Evolutionary conservation across 179 eudicot species (phyloP).

Genomic region (Patellifolia procumbens): DNA sequence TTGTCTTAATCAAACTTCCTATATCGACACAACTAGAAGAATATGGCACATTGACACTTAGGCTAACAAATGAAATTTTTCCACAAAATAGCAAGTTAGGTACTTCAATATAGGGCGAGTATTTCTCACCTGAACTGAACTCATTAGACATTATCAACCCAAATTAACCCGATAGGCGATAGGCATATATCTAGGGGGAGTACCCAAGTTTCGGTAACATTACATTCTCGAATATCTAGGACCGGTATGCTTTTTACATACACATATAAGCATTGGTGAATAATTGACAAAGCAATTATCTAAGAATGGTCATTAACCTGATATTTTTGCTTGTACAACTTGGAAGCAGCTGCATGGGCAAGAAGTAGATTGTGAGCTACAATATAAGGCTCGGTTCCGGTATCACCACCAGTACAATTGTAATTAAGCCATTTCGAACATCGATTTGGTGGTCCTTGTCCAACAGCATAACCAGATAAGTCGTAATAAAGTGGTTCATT

Average conservation of each 20-base stretch:
- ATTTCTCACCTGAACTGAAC: too few relatives aligned
- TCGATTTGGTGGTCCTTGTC: slow-evolving; percentile 45
- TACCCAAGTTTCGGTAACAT: background rate
- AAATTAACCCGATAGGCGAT: too few relatives aligned
- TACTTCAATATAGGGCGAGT: too few relatives aligned
- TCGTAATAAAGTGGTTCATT: slow-evolving; percentile 43
- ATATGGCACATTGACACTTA: slow-evolving; percentile 10
- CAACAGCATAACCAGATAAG: slow-evolving; percentile 32
- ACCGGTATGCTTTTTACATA: background rate
- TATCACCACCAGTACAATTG: slow-evolving; percentile 40
- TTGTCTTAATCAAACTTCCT: background rate
- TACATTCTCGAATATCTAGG: background rate
- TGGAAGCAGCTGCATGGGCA: slow-evolving; percentile 35
- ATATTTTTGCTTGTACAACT: slow-evolving; percentile 30
- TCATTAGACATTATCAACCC: too few relatives aligned
- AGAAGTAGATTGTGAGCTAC: slow-evolving; percentile 30
- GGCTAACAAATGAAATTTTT: too few relatives aligned
- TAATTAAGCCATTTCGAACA: slow-evolving; percentile 42
- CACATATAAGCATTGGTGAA: background rate
- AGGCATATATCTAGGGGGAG: too few relatives aligned
- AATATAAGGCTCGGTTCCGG: slow-evolving; percentile 39
- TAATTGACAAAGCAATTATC: background rate
- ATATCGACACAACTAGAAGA: too few relatives aligned
- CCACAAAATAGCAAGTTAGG: too few relatives aligned
- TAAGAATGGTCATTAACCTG: slow-evolving; percentile 12